A percentile compares a stretch with the other conserved stretches of the same genome.
These are phyloP conservation scores for Backusella tuberculispora DNA, from an alignment of 192 early-diverging fungal genomes.

Conservation along the genomic window DNA sequence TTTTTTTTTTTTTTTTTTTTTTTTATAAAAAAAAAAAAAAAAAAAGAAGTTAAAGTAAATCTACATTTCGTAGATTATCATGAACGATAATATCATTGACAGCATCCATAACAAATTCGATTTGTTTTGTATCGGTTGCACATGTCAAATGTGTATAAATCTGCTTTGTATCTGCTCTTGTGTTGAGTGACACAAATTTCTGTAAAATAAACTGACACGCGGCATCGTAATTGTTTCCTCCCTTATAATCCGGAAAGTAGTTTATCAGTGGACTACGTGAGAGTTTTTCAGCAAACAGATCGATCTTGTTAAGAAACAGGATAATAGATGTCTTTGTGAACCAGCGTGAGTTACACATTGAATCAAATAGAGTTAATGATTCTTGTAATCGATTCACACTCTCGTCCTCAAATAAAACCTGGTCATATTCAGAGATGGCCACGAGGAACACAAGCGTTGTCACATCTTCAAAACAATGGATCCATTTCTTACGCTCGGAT, in stretches of 20 bases:
- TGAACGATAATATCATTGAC: slow-evolving; percentile 91
- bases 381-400: slow-evolving; percentile 96
- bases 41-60: slow-evolving; percentile 62
- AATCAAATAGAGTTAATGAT: slow-evolving; percentile 94
- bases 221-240: slow-evolving; percentile 71
- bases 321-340: slow-evolving; percentile 97
- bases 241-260: slow-evolving; percentile 89
- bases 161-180: slow-evolving; percentile 75
- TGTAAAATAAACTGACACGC: slow-evolving; percentile 81
- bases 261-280: slow-evolving; percentile 78
- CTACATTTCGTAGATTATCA: slow-evolving; percentile 78
- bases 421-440: slow-evolving; percentile 95
- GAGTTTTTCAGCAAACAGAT: slow-evolving; percentile 92
- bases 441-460: slow-evolving; percentile 95
- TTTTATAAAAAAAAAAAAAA: neutral
- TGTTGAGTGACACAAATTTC: slow-evolving; percentile 80
- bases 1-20: too few relatives aligned
- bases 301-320: slow-evolving; percentile 98
- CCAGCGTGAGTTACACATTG: slow-evolving; percentile 97
- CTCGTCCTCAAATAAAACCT: slow-evolving; percentile 94
- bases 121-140: slow-evolving; percentile 85
- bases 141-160: slow-evolving; percentile 90
- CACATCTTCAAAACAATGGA: slow-evolving; percentile 98
- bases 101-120: slow-evolving; percentile 88
- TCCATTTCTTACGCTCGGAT: slow-evolving; percentile 99